Evolutionary conservation across 1,139 yeast genomes (phyloP), one percentile per base, ranked within the genome.

Genomic region (Yamadazyma mexicana): DNA sequence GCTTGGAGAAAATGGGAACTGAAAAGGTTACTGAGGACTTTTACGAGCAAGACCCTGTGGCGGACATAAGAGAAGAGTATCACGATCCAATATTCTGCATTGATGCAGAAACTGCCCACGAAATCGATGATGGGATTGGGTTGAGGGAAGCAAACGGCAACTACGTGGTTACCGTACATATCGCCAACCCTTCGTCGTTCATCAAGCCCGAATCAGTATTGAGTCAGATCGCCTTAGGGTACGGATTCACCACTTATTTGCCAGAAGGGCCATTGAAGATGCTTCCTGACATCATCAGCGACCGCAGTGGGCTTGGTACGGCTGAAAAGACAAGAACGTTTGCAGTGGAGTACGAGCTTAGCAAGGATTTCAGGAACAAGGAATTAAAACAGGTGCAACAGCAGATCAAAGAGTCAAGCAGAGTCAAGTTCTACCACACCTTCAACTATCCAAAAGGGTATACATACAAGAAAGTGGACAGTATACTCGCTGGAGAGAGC

Each of bases 101-200:
- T 43, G 98, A 92, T 61, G 75, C 84, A 2, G 79, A 71, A 10
- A 74, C 73, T 32, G 96, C 98, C 0, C 84, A 85, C 51, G 98
- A 92, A 60, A 86, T 92, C 45, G 98, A 92, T 59, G 98, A 92
- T 60, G 98, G 98, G 34, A 73, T 92, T 20, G 80, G 96, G 0
- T 64, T 92, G 15, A 66, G 67, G 29, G 57, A 56, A 22, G 44
- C 63, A 0, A 56, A 53, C 2, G 59, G 61, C 1, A 53, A 56
- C 4, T 75, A 67, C 50, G 63, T 65, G 2, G 54, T 91, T 5
- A 76, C 83, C 25, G 72, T 88, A 6, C 96, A 87, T 60, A 79
- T 92, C 44, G 98, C 98, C 1, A 92, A 91, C 56, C 98, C 98
- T 0, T 73, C 88, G 0, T 81, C 94, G 0, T 80, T 69, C 51